Percentiles rank a stretch among this genome's conserved stretches.
phyloP scores from a whole-genome alignment of 169 alveolate species.

The Cytauxzoon felis region DNA sequence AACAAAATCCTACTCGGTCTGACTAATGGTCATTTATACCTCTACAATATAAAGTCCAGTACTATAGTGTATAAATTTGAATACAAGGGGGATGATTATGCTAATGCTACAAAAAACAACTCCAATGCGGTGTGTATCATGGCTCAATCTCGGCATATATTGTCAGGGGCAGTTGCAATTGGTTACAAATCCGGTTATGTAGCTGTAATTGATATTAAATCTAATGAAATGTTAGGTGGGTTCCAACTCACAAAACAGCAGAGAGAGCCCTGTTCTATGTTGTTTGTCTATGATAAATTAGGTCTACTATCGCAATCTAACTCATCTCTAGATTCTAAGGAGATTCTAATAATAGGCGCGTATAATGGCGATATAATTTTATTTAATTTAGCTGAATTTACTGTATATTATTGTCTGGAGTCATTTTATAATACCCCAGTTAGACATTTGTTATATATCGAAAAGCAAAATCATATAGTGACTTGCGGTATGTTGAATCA shows the following conservation, averaged over 20 bases:
- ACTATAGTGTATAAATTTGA: constrained; percentile 56
- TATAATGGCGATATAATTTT: constrained; percentile 41
- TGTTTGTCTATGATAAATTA: constrained; percentile 34
- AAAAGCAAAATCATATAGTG: constrained; percentile 19
- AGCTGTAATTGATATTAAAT: constrained; percentile 32
- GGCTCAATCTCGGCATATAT: constrained; percentile 50
- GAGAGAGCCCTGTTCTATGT: constrained; percentile 24
- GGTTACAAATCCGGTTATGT: constrained; percentile 61
- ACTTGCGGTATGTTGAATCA: constrained; percentile 10
- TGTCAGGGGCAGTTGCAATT: constrained; percentile 59
- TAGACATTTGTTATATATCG: constrained; percentile 23
- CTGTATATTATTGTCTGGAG: constrained; percentile 25
- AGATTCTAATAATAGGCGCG: constrained; percentile 41
- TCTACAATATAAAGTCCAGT: constrained; percentile 62
- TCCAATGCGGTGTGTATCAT: constrained; percentile 45
- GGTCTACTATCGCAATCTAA: constrained; percentile 6
- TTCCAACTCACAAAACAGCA: constrained; percentile 34
- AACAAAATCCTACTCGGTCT: constrained; percentile 64
- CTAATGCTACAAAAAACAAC: constrained; percentile 15
- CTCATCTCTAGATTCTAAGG: background rate
- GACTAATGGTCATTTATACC: constrained; percentile 52
- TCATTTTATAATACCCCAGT: constrained; percentile 37
- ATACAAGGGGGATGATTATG: constrained; percentile 5
- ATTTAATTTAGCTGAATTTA: constrained; percentile 41
- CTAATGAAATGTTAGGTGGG: constrained; percentile 41